These are phyloP conservation scores for Phascolomyces articulosus DNA, from an alignment of 371 early-diverging fungal species.

Conservation along the genomic window DNA sequence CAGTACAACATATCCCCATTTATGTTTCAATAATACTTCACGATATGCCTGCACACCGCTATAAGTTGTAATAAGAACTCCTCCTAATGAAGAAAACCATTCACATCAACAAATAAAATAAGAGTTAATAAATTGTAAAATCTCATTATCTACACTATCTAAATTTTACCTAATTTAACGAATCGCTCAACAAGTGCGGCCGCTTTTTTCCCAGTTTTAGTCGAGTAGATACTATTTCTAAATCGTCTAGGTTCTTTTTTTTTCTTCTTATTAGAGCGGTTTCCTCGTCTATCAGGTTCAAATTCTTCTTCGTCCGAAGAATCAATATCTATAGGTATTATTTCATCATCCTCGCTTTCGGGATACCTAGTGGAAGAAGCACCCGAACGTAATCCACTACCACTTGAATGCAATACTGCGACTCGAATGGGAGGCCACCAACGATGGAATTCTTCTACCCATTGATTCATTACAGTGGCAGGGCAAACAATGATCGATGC, in stretches of 20 bases:
- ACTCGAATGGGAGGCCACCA: constrained; percentile 97
- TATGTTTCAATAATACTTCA: constrained; percentile 62
- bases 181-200: constrained; percentile 37
- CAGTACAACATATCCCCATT: constrained; percentile 92
- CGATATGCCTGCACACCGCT: constrained; percentile 79
- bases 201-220: constrained; percentile 43
- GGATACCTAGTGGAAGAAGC: neutral
- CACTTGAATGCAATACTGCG: constrained; percentile 85
- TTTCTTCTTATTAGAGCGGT: constrained; percentile 23
- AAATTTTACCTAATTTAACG: constrained; percentile 29
- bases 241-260: constrained; percentile 20
- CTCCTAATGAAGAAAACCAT: no score
- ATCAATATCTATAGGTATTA: constrained; percentile 4
- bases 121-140: no score
- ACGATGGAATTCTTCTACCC: constrained; percentile 94
- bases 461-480: constrained; percentile 94
- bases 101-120: no score
- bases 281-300: constrained; percentile 34
- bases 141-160: no score
- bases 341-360: constrained; percentile 21
- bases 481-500: constrained; percentile 91
- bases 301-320: constrained; percentile 51
- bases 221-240: constrained; percentile 26
- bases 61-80: constrained; percentile 89
- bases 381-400: constrained; percentile 63